phyloP scores from a whole-genome alignment of 495 filamentous ascomycete species.

The Lindgomyces ingoldianus region DNA sequence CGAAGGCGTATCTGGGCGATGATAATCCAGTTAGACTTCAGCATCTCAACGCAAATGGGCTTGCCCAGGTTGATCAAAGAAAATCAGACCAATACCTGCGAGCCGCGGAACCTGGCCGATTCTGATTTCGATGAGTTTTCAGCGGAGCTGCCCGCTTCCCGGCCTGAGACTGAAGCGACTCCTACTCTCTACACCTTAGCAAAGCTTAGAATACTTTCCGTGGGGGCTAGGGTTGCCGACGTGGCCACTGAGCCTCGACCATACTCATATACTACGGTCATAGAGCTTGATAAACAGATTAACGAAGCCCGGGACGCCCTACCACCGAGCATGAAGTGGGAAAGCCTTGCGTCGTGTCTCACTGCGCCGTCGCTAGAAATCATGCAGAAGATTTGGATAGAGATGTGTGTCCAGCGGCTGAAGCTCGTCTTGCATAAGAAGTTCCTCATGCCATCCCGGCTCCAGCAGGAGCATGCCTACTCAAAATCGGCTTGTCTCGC shows the following conservation, averaged over 20 bases:
- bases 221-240: neutral
- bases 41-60: constrained; percentile 33
- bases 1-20: constrained; percentile 44
- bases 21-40: constrained; percentile 42
- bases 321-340: neutral
- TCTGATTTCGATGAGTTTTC: neutral
- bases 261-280: neutral
- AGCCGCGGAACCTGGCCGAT: neutral
- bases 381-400: neutral
- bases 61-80: neutral
- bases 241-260: neutral
- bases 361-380: neutral
- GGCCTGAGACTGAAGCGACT: neutral
- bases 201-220: neutral
- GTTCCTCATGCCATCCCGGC: neutral
- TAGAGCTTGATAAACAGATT: neutral
- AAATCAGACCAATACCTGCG: neutral
- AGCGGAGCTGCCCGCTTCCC: neutral
- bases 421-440: neutral
- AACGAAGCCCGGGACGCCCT: neutral
- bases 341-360: neutral
- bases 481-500: neutral
- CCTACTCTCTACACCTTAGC: neutral
- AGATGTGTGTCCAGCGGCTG: neutral
- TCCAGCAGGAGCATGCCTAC: neutral